These are phyloP conservation scores for Suhomyces panamericanus DNA, from an alignment of 1,139 yeast genomes.

Conservation along the genomic window DNA sequence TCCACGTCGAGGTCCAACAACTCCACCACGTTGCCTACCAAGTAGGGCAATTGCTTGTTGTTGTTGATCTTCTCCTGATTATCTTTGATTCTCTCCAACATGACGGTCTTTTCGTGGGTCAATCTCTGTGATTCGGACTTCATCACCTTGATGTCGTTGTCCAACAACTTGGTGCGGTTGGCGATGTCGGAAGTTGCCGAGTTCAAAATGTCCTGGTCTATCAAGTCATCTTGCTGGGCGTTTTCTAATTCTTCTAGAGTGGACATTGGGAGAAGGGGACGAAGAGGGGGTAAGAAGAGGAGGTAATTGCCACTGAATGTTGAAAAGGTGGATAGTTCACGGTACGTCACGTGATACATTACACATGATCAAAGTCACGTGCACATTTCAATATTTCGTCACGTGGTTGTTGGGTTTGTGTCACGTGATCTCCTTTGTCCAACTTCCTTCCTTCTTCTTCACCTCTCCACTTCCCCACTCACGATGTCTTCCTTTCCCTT, in stretches of 20 bases:
- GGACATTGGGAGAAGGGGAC: slow-evolving; percentile 43
- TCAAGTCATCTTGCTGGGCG: slow-evolving; percentile 44
- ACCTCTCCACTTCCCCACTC: not conserved
- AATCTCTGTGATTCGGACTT: slow-evolving; percentile 88
- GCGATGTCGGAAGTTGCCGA: slow-evolving; percentile 81
- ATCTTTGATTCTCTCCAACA: slow-evolving; percentile 92
- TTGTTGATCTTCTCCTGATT: slow-evolving; percentile 95
- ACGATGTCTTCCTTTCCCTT: slow-evolving; percentile 3
- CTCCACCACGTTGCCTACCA: slow-evolving; percentile 98
- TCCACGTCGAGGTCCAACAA: slow-evolving; percentile 84
- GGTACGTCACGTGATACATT: not conserved
- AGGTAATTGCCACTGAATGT: slow-evolving; percentile 14
- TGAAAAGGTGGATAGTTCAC: slow-evolving; percentile 4
- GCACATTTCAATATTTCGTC: too few relatives aligned
- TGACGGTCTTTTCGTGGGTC: slow-evolving; percentile 87
- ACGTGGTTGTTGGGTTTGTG: too few relatives aligned
- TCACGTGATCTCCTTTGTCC: too few relatives aligned
- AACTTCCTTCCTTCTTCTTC: not conserved
- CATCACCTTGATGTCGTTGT: slow-evolving; percentile 95
- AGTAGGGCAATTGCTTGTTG: slow-evolving; percentile 91
- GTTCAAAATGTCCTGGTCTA: slow-evolving; percentile 79
- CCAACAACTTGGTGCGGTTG: slow-evolving; percentile 84
- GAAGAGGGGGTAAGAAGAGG: not conserved
- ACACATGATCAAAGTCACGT: too few relatives aligned
- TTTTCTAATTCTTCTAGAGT: slow-evolving; percentile 68